phyloP scores from a whole-genome alignment of 1,284 basidiomycete genomes.

The Xerocomus cyaneibrunnescens region DNA sequence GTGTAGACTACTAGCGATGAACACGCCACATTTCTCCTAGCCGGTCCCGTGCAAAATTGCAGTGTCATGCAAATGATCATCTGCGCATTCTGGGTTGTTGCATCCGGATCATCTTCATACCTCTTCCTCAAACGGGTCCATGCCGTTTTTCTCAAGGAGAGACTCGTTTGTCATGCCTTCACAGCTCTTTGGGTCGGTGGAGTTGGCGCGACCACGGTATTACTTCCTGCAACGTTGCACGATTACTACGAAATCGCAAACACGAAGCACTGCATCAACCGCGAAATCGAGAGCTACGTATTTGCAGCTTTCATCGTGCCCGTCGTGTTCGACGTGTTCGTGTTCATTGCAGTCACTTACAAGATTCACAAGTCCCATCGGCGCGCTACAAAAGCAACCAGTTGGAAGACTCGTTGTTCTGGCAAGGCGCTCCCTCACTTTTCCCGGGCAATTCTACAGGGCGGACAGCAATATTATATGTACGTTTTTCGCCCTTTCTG shows the following conservation, averaged over 20 bases:
- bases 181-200: constrained; percentile 28
- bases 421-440: constrained; percentile 25
- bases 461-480: constrained; percentile 36
- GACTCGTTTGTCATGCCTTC: constrained; percentile 20
- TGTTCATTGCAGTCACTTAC: constrained; percentile 31
- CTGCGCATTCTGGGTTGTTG: constrained; percentile 22
- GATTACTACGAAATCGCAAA: constrained; percentile 22
- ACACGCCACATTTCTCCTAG: constrained; percentile 6
- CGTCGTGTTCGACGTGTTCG: constrained; percentile 27
- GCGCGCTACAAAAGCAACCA: background rate
- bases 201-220: constrained; percentile 19
- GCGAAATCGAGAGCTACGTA: constrained; percentile 15
- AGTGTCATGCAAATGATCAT: constrained; percentile 13
- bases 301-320: constrained; percentile 23
- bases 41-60: constrained; percentile 26
- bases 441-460: constrained; percentile 28
- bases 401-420: constrained; percentile 11
- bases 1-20: background rate
- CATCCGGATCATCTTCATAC: constrained; percentile 26
- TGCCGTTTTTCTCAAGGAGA: constrained; percentile 24
- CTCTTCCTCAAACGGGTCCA: constrained; percentile 37
- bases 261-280: constrained; percentile 25
- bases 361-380: constrained; percentile 20
- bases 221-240: constrained; percentile 18
- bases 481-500: constrained; percentile 3